Conservation (phyloP, 371 early-diverging fungal genomes). For the Mucor circinelloides region DNA sequence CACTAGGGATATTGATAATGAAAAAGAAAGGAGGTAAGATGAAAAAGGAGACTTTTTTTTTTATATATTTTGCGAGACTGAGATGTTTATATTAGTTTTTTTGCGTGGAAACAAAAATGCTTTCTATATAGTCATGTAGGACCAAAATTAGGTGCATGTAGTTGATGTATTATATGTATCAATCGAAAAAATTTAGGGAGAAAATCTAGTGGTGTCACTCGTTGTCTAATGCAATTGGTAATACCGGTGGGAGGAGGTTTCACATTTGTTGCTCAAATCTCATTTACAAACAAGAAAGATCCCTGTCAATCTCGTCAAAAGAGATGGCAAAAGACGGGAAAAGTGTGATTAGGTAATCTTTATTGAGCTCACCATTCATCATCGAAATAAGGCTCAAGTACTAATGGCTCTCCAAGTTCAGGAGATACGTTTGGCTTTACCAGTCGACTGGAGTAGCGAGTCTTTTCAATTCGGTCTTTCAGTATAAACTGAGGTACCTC, state of each 20-base stretch:
- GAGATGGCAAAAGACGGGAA: not conserved
- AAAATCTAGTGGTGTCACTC: not conserved
- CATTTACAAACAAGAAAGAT: not conserved
- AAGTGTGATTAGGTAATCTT: not conserved
- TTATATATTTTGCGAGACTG: no score
- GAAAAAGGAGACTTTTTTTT: not conserved
- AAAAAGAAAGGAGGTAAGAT: not conserved
- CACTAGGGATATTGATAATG: not conserved
- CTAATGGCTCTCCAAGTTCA: constrained; percentile 21
- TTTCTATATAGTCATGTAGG: not conserved
- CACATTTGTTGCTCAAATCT: not conserved
- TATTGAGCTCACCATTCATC: not conserved
- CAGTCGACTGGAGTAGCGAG: constrained; percentile 14
- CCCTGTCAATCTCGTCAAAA: not conserved
- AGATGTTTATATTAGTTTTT: not conserved
- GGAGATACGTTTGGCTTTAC: constrained; percentile 10
- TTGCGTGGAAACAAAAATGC: not conserved
- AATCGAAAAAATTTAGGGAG: not conserved
- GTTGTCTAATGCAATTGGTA: not conserved
- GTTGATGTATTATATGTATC: not conserved
- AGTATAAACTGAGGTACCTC: constrained; percentile 12
- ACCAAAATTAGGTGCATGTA: not conserved
- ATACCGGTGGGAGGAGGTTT: not conserved
- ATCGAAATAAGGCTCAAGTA: constrained; percentile 1
- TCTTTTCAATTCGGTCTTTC: constrained; percentile 21